A percentile compares a stretch with the other conserved stretches of the same genome.
Conservation (phyloP, 768 basidiomycete species). For the Termitomyces heimii region DNA sequence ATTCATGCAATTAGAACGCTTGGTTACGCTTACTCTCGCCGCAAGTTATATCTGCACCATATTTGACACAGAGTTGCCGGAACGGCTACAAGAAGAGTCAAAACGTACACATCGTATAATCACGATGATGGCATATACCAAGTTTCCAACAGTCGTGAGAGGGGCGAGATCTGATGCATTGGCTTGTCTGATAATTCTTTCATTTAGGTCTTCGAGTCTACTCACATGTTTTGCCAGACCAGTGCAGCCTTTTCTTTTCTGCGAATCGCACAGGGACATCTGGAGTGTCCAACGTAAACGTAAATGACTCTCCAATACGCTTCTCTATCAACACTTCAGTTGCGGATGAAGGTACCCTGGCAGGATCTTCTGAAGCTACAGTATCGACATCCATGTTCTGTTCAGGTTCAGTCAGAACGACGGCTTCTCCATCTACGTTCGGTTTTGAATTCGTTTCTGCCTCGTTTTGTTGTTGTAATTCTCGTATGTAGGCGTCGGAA, state of each 20-base stretch:
- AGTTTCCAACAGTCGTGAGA: constrained; percentile 91
- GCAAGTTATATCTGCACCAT: constrained; percentile 92
- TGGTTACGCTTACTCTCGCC: constrained; percentile 65
- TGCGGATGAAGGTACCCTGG: background rate
- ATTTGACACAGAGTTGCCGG: constrained; percentile 78
- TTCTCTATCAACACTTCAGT: constrained; percentile 20
- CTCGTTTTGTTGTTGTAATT: constrained; percentile 34
- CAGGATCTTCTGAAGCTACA: background rate
- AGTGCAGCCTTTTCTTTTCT: constrained; percentile 86
- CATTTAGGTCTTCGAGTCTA: background rate
- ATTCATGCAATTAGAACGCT: background rate
- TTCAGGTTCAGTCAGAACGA: constrained; percentile 34
- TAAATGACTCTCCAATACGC: constrained; percentile 27
- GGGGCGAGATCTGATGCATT: constrained; percentile 42
- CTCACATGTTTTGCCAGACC: constrained; percentile 84
- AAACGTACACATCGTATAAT: background rate
- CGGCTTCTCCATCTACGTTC: constrained; percentile 14
- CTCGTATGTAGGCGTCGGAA: constrained; percentile 54
- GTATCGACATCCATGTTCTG: constrained; percentile 25
- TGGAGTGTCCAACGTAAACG: constrained; percentile 44
- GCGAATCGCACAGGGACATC: constrained; percentile 65
- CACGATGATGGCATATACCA: constrained; percentile 41
- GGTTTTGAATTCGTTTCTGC: constrained; percentile 20
- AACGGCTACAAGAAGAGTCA: constrained; percentile 61
- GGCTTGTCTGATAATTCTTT: background rate